Percentiles rank a stretch among this genome's conserved stretches.
Conservation (phyloP, 257 asterid genomes). For the Salvia splendens region DNA sequence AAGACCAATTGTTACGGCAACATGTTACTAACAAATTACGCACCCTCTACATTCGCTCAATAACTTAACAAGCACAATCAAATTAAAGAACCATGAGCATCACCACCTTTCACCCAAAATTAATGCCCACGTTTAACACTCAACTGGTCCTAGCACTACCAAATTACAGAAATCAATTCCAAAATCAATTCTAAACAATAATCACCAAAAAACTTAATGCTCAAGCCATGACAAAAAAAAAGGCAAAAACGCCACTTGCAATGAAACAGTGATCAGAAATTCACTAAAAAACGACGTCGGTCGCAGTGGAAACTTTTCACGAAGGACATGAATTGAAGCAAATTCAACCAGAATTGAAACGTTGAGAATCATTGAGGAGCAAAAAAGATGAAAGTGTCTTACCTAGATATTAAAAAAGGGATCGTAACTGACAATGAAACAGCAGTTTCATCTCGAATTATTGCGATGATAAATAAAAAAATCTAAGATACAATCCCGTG, state of each 20-base stretch:
- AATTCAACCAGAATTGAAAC: constrained; percentile 18
- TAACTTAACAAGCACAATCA: constrained; percentile 16
- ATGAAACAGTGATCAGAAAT: not conserved
- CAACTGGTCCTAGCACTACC: constrained; percentile 10
- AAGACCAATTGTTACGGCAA: not conserved
- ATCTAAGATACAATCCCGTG: constrained; percentile 31
- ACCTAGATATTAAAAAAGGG: constrained; percentile 45
- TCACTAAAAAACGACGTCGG: constrained; percentile 18
- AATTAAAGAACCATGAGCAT: constrained; percentile 15
- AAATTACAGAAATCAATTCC: constrained; percentile 23
- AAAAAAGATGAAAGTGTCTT: constrained; percentile 21
- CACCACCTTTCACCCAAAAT: constrained; percentile 9
- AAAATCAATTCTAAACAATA: too few relatives aligned
- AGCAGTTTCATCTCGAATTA: constrained; percentile 41
- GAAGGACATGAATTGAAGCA: constrained; percentile 2
- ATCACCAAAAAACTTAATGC: not conserved
- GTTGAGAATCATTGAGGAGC: constrained; percentile 5
- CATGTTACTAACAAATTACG: not conserved
- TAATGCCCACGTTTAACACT: constrained; percentile 13
- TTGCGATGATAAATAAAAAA: constrained; percentile 10
- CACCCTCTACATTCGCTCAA: not conserved
- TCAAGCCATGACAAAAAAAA: constrained; percentile 15
- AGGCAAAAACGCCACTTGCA: not conserved
- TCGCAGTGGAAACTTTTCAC: not conserved
- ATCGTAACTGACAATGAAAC: constrained; percentile 38